Evolutionary conservation across 495 filamentous ascomycete genomes (phyloP), one percentile per base, ranked within the genome.

Genomic region (Chaetomium fimeti): DNA sequence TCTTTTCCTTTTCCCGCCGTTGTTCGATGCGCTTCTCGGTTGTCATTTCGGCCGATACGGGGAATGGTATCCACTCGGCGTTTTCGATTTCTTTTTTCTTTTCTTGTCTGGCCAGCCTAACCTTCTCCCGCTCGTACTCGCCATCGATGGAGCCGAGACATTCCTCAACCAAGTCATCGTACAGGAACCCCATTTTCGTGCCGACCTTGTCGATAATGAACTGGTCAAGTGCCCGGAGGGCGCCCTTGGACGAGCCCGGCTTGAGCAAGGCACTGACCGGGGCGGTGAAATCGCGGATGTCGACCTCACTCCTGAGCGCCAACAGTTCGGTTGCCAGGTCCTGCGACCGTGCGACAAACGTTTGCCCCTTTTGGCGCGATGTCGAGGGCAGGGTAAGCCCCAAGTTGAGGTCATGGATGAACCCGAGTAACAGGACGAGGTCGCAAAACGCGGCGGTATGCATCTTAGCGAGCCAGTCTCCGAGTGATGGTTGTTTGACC

Each of bases 191-290:
- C 38, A 80, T 56, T 40, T 73, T 72, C 2, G 70, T 67, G n/a
- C 78, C 79, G 1, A 70, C 64, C 18, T 76, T 72, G 1, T 73
- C 56, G 38, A 71, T 32, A n/a, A 77, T 64, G 53, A 76, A 76
- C 60, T 72, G 47, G 27, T 80, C 69, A 0, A 79, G 62, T 4
- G 61, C 58, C 7, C 57, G 69, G 5, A 79, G 63, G 1, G 77
- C 76, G 15, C 56, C 65, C 12, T 69, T 56, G 20, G 76, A 65
- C 69, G 76, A 5, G 1, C 12, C 32, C 32, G 32, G 32, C 72
- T 77, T 62, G 1, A 75, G 59, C 8, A 80, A 72, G 20, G 75
- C 76, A 48, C 74, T 70, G 36, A 77, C 74, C 0, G 76, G 76
- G 18, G 68, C 56, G 1, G 65, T 75, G 59, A 74, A 76, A 5